Percentiles rank a stretch among this genome's conserved stretches.
Conservation (phyloP, 2,329 filamentous ascomycete species). For the Cadophora luteo-olivacea region DNA sequence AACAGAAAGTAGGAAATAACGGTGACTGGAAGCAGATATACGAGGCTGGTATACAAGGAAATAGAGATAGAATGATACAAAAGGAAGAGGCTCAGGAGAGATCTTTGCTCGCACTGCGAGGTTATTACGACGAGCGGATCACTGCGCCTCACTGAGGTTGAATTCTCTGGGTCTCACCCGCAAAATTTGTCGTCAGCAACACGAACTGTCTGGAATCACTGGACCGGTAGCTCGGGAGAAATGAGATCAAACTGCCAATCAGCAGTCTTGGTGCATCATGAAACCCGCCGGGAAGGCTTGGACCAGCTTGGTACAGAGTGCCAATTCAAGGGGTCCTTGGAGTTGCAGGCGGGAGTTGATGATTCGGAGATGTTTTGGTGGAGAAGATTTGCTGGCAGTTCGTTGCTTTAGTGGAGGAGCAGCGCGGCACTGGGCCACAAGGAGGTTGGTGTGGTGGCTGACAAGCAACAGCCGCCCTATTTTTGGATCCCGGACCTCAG, state of each 20-base stretch:
- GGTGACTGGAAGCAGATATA: not conserved
- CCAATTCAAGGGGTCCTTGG: conserved; percentile 15
- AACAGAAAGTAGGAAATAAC: not conserved
- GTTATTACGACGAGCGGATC: conserved; percentile 15
- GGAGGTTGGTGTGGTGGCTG: conserved; percentile 1
- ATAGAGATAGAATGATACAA: conserved; percentile 2
- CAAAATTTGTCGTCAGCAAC: conserved; percentile 14
- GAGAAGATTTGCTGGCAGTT: not conserved
- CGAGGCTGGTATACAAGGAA: not conserved
- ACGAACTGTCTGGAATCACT: conserved; percentile 16
- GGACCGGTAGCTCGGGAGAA: conserved; percentile 8
- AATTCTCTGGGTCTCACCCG: conserved; percentile 7
- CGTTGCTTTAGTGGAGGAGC: not conserved
- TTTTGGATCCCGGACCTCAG: conserved; percentile 10
- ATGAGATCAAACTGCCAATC: conserved; percentile 15
- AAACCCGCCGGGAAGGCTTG: conserved; percentile 13
- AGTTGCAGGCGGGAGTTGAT: not conserved
- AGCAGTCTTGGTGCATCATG: conserved; percentile 8
- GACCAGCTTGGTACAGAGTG: not conserved
- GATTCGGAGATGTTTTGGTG: conserved; percentile 3
- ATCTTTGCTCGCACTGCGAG: not conserved
- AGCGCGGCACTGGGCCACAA: conserved; percentile 1
- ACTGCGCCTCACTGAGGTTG: conserved; percentile 16
- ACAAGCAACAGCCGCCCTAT: conserved; percentile 15
- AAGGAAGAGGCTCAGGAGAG: conserved; percentile 16